These are phyloP conservation scores for Trichoderma breve DNA, from an alignment of 2,329 filamentous ascomycete genomes.

Conservation along the genomic window DNA sequence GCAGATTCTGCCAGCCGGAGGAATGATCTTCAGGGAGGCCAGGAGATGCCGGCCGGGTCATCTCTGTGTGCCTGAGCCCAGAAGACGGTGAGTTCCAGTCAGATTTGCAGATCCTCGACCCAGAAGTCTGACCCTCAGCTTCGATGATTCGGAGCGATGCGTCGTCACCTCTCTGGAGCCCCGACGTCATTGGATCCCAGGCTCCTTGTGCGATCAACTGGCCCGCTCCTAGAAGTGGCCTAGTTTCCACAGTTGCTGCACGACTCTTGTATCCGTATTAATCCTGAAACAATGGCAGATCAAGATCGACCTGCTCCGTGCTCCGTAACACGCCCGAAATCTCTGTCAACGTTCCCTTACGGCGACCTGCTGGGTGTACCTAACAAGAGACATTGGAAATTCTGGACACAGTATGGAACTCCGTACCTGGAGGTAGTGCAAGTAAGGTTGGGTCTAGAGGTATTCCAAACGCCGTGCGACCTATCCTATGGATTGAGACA, in stretches of 20 bases:
- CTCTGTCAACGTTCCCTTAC: not conserved
- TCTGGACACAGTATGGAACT: not conserved
- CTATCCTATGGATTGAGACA: not conserved
- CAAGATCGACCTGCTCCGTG: conserved; percentile 24
- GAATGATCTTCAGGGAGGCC: conserved; percentile 22
- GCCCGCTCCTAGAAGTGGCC: conserved; percentile 11
- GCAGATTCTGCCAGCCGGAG: not conserved
- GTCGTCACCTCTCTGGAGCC: conserved; percentile 13
- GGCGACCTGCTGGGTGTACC: conserved; percentile 5
- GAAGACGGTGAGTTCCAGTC: conserved; percentile 3
- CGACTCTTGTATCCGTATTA: conserved; percentile 5
- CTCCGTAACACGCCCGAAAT: conserved; percentile 11
- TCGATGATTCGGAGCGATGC: not conserved
- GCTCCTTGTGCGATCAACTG: conserved; percentile 14
- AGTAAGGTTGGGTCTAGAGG: not conserved
- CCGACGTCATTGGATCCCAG: conserved; percentile 19
- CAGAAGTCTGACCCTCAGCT: not conserved
- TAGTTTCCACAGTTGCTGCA: conserved; percentile 11
- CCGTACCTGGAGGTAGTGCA: not conserved
- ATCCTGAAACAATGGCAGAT: conserved; percentile 28
- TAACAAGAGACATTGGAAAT: not conserved
- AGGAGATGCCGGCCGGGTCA: not conserved
- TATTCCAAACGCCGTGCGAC: not conserved
- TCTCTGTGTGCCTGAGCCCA: not conserved
- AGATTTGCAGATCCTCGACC: conserved; percentile 19